Conservation (phyloP, 345 rosid species). For the Lepidium sativum region DNA sequence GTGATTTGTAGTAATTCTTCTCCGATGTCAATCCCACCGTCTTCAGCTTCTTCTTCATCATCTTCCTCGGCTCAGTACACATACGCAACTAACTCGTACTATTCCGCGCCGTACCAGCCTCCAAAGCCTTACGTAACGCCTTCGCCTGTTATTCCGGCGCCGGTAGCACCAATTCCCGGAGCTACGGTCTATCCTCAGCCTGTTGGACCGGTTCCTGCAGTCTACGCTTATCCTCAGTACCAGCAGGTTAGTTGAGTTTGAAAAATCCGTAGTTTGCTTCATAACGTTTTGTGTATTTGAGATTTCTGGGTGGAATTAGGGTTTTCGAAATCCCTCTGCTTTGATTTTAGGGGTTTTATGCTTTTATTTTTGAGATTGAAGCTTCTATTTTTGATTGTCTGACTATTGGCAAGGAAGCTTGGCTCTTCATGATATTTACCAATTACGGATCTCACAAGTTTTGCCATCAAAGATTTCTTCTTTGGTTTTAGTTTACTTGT, state of each 20-base stretch:
- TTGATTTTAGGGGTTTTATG: background rate
- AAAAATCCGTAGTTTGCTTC: background rate
- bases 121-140: conserved; percentile 29
- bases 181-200: conserved; percentile 43
- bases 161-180: conserved; percentile 33
- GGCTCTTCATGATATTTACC: background rate
- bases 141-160: conserved; percentile 22
- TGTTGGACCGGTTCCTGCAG: conserved; percentile 41
- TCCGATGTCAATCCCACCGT: conserved; percentile 39
- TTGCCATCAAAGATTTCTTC: conserved; percentile 1
- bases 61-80: conserved; percentile 38
- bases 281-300: background rate
- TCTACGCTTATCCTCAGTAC: conserved; percentile 67
- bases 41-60: conserved; percentile 27
- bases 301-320: conserved; percentile 4
- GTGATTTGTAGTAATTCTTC: conserved; percentile 4
- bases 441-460: background rate
- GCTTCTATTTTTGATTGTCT: background rate
- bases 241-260: conserved; percentile 45
- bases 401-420: background rate
- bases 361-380: background rate
- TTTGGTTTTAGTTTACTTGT: background rate
- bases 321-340: background rate
- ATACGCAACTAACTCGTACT: conserved; percentile 32
- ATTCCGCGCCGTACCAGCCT: conserved; percentile 41